Base-by-base conservation (phyloP, 83 land plant species). In the Picea abies region DNA sequence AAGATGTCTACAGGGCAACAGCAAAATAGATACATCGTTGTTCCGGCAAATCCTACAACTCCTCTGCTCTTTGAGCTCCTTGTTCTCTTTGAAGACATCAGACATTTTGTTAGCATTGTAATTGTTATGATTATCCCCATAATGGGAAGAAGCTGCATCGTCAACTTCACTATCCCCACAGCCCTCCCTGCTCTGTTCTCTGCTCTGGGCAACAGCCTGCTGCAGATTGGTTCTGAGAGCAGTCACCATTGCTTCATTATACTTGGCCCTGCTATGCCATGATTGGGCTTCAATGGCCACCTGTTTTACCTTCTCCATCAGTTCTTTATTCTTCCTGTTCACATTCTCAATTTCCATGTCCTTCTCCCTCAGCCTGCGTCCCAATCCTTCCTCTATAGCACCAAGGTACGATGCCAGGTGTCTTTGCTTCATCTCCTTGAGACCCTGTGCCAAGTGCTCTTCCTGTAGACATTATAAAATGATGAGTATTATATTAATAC, bases 91-190 rank as follows among this genome's bases (percentile, higher is more conserved):
- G 17, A 17, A 22, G 8, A 72, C 86, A 62, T 82, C 49, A 3
- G 62, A 85, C 22, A 67, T 37, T 20, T 56, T 79, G 23, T 77
- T n/a, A 22, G 81, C 66, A 25, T 58, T 63, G 22, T 67, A n/a
- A 3, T 85, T 87, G 65, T 71, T 68, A 65, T 20, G 22, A 7
- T 65, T 76, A 32, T 64, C 88, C 41, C 84, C 84, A 77, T 73
- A 81, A 62, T 63, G 91, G 72, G 88, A 93, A 5, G 93, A 92
- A 19, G 89, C 94, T 1, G 96, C 88, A 85, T 93, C 96, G 72
- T 93, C 96, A 6, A 88, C 88, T 49, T 88, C 93, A 79, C 88
- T 93, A 65, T 93, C 96, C 16, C 96, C 96, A 82, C 86, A 89
- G 9, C 96, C 96, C 84, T 93, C 96, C 56, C 81, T 91, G 44